Evolutionary conservation across 2,329 filamentous ascomycete genomes (phyloP).

Genomic region (Simplicillium sp.): DNA sequence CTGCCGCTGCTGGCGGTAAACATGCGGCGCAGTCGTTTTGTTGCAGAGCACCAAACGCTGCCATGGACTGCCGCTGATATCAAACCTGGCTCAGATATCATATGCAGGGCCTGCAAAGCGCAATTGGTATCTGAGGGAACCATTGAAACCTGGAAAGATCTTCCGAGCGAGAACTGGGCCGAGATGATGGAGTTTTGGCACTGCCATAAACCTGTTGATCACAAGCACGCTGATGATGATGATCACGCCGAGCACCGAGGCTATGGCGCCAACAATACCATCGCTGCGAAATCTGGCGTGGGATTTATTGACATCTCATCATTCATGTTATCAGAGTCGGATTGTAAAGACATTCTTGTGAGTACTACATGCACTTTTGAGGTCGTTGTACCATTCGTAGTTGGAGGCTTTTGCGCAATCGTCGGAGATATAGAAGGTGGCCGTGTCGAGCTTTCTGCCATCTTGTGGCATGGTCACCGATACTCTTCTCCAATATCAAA

Average conservation of each 20-base stretch:
- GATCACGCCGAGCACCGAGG: constrained; percentile 54
- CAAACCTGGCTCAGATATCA: constrained; percentile 25
- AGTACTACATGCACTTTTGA: constrained; percentile 14
- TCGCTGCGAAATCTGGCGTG: constrained; percentile 54
- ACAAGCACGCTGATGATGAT: constrained; percentile 26
- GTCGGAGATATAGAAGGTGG: constrained; percentile 51
- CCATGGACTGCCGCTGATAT: constrained; percentile 50
- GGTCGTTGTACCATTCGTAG: constrained; percentile 2
- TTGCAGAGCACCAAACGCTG: constrained; percentile 26
- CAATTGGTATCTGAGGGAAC: constrained; percentile 25
- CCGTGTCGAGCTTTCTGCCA: constrained; percentile 34
- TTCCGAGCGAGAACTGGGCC: constrained; percentile 95
- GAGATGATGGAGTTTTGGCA: constrained; percentile 99
- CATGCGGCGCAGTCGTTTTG: constrained; percentile 14
- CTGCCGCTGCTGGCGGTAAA: constrained; percentile 29
- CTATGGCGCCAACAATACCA: constrained; percentile 72
- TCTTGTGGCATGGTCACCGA: constrained; percentile 53
- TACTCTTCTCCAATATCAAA: constrained; percentile 58
- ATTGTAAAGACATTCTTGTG: constrained; percentile 45
- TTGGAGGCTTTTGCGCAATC: too few species aligned
- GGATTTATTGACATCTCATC: constrained; percentile 76
- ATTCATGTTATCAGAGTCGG: constrained; percentile 58
- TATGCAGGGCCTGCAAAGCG: constrained; percentile 29
- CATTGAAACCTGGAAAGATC: constrained; percentile 68
- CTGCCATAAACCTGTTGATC: constrained; percentile 80